Percentiles rank a stretch among this genome's conserved stretches.
Conservation (phyloP, 306 rosid species). For the Fagus crenata region DNA sequence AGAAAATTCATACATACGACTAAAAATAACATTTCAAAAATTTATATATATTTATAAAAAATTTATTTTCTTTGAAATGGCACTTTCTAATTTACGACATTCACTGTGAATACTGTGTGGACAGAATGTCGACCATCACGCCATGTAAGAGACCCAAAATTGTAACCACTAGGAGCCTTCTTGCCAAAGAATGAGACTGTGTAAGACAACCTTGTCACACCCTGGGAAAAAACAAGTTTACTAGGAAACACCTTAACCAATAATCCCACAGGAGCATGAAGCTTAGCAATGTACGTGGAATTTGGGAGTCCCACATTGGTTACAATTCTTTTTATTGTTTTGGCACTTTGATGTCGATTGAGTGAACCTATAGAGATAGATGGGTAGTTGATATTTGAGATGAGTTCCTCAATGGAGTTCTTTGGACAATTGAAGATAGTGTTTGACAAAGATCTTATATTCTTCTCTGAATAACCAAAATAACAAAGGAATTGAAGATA, state of each 20-base stretch:
- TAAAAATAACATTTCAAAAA: background rate
- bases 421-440: constrained; percentile 68
- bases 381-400: constrained; percentile 81
- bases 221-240: constrained; percentile 54
- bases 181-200: constrained; percentile 60
- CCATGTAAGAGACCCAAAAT: constrained; percentile 81
- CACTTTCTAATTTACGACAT: constrained; percentile 39
- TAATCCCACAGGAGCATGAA: constrained; percentile 61
- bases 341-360: constrained; percentile 36
- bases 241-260: constrained; percentile 61
- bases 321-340: constrained; percentile 59
- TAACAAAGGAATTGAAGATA: constrained; percentile 77
- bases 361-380: constrained; percentile 70
- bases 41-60: background rate
- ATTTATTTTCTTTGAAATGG: background rate
- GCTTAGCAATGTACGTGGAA: constrained; percentile 66
- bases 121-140: constrained; percentile 67
- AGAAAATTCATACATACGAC: background rate
- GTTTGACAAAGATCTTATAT: constrained; percentile 55
- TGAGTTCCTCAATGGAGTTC: constrained; percentile 58
- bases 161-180: constrained; percentile 69
- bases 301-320: constrained; percentile 72
- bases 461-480: constrained; percentile 61
- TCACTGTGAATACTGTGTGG: constrained; percentile 62
- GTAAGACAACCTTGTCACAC: constrained; percentile 48